Percentiles rank a stretch among this genome's conserved stretches.
These are phyloP conservation scores for Mucor sp. DNA, from an alignment of 371 early-diverging fungal species.

Conservation along the genomic window DNA sequence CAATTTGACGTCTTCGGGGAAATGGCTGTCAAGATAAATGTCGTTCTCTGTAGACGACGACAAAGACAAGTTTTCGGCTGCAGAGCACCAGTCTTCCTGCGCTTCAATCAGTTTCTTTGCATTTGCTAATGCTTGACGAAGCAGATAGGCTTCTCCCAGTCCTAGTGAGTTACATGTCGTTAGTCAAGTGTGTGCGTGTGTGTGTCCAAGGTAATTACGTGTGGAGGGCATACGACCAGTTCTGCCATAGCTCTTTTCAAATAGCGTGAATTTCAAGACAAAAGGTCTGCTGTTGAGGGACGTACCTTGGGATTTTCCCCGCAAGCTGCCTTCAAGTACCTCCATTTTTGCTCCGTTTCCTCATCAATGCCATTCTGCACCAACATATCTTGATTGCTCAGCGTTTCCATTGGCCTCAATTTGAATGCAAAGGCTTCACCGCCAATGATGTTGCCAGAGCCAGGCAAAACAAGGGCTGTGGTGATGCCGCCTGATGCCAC, in stretches of 20 bases:
- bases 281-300: background rate
- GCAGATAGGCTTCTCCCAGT: slow-evolving; percentile 75
- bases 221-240: slow-evolving; percentile 31
- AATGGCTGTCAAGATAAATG: slow-evolving; percentile 40
- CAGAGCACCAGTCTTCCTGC: slow-evolving; percentile 83
- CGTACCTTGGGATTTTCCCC: slow-evolving; percentile 78
- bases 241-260: slow-evolving; percentile 26
- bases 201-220: slow-evolving; percentile 15
- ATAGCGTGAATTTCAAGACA: background rate
- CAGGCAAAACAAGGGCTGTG: slow-evolving; percentile 75
- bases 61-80: slow-evolving; percentile 42
- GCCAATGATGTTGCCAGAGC: slow-evolving; percentile 77
- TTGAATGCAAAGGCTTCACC: slow-evolving; percentile 76
- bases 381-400: slow-evolving; percentile 68
- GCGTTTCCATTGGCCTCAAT: slow-evolving; percentile 47
- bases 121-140: slow-evolving; percentile 64
- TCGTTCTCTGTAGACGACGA: background rate
- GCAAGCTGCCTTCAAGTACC: slow-evolving; percentile 83
- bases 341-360: slow-evolving; percentile 39
- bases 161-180: slow-evolving; percentile 25
- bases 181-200: background rate
- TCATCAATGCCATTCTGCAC: slow-evolving; percentile 53
- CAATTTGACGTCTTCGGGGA: slow-evolving; percentile 65
- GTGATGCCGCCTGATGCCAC: slow-evolving; percentile 79
- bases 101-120: slow-evolving; percentile 51